Percentiles rank a stretch among this genome's conserved stretches.
These are phyloP conservation scores for Podaxis mareebaensis DNA, from an alignment of 768 basidiomycete genomes.

Conservation along the genomic window DNA sequence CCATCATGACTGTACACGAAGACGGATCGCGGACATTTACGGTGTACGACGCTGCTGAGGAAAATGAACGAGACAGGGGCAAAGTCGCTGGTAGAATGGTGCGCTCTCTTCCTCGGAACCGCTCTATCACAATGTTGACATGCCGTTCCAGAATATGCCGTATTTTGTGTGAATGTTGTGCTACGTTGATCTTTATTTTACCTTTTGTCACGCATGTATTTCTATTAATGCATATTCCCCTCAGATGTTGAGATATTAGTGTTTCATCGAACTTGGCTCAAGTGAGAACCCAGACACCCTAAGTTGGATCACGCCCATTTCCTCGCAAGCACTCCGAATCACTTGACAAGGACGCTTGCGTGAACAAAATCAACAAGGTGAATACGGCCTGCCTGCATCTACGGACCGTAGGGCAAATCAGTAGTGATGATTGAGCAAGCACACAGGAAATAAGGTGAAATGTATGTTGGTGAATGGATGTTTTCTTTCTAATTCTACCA, in stretches of 20 bases:
- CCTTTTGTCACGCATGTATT: background rate
- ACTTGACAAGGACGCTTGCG: too few species aligned
- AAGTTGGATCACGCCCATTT: too few species aligned
- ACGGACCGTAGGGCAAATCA: too few species aligned
- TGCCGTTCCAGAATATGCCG: constrained; percentile 44
- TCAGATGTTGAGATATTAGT: background rate
- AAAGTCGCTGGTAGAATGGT: constrained; percentile 70
- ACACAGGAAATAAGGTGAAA: too few species aligned
- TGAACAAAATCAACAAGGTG: too few species aligned
- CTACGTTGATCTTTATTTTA: background rate
- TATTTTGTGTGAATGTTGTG: constrained; percentile 28
- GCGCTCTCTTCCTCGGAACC: constrained; percentile 25
- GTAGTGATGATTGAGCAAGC: too few species aligned
- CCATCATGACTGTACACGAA: constrained; percentile 82
- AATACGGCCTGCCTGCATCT: too few species aligned
- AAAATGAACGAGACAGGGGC: constrained; percentile 86
- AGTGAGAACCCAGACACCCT: too few species aligned
- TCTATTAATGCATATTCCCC: background rate
- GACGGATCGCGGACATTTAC: constrained; percentile 68
- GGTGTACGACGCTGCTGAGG: constrained; percentile 84
- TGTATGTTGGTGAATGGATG: too few species aligned
- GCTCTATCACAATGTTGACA: background rate
- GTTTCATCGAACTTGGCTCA: too few species aligned
- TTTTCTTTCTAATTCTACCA: too few species aligned
- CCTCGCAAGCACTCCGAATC: too few species aligned